Percentiles rank a stretch among this genome's conserved stretches.
phyloP scores from a whole-genome alignment of 2,329 filamentous ascomycete species.

The Colletotrichum karsti region DNA sequence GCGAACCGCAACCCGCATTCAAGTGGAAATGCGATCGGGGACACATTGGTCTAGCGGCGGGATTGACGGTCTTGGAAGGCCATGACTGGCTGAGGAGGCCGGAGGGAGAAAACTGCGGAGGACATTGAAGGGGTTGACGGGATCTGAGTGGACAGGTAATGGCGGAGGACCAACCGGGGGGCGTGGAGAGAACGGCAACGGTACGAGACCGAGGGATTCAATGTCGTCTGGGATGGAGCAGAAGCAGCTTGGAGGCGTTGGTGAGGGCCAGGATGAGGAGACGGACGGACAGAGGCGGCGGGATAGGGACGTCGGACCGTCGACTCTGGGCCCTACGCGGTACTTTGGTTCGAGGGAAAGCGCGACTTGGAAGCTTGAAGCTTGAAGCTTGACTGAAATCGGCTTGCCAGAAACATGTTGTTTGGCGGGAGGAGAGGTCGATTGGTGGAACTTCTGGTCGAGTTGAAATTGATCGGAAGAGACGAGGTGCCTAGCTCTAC shows the following conservation, averaged over 20 bases:
- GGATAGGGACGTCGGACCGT: conserved; percentile 25
- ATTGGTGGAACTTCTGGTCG: conserved; percentile 26
- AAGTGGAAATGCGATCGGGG: conserved; percentile 12
- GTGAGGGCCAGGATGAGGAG: neutral
- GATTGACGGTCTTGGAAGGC: conserved; percentile 25
- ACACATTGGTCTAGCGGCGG: conserved; percentile 15
- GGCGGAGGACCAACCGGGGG: neutral
- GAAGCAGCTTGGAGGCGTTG: neutral
- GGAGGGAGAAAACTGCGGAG: conserved; percentile 7
- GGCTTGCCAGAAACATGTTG: neutral
- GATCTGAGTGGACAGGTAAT: conserved; percentile 6
- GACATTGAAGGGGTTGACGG: conserved; percentile 4
- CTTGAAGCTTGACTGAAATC: conserved; percentile 4
- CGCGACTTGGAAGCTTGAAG: neutral
- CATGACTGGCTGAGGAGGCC: conserved; percentile 11
- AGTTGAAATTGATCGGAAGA: conserved; percentile 9
- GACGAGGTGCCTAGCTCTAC: neutral
- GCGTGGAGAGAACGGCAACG: neutral
- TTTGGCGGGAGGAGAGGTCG: neutral
- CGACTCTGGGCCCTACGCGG: neutral
- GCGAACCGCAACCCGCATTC: conserved; percentile 2
- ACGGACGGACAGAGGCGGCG: neutral
- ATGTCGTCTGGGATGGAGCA: too few relatives aligned
- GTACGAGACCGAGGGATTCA: neutral
- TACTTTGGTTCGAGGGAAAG: neutral